Evolutionary conservation across 2,329 filamentous ascomycete genomes (phyloP), one percentile per base, ranked within the genome.

Genomic region (Colletotrichum eleusines): DNA sequence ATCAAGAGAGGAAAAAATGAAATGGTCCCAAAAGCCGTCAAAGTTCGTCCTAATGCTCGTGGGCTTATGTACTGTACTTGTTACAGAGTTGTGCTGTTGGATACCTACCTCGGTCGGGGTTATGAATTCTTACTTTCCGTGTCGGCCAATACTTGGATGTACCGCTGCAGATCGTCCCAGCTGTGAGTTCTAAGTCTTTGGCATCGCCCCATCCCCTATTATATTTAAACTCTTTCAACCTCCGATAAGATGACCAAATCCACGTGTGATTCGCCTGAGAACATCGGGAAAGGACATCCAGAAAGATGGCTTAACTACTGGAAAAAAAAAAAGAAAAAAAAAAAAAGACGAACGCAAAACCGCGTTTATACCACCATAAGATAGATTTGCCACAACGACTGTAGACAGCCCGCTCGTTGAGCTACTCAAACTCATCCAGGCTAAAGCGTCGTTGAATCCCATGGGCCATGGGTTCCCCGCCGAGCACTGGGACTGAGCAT

Each of bases 1-100:
- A 63, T n/a, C 7, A 31, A 6, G 40, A n/a, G 26, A 48, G 53
- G 66, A 44, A 14, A 57, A 61, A 61, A 5, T 26, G 20, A 16
- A 42, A 28, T 28, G 23, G 4, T 2, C 16, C 31, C 33, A 53
- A 50, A 40, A 44, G 23, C 55, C 26, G 63, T 48, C 9, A 40
- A 50, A 57, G 48, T 42, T 28, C 50, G 5, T n/a, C 4, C 16
- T 14, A 8, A 8, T 14, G 28, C 14, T 31, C 40, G 50, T 20
- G 5, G 23, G 35, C 33, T 66, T 16, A 11, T 3, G 6, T 46
- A 31, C 23, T 7, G n/a, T 38, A 12, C 16, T 33, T 23, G 63
- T 58, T 44, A 46, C 68, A 71, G 44, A 68, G 68, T 68, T 59
- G 46, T 31, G 26, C 20, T n/a, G 5, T 28, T 16, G 57, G 35